phyloP scores from a whole-genome alignment of 306 rosid species.

The Acacia confusa region DNA sequence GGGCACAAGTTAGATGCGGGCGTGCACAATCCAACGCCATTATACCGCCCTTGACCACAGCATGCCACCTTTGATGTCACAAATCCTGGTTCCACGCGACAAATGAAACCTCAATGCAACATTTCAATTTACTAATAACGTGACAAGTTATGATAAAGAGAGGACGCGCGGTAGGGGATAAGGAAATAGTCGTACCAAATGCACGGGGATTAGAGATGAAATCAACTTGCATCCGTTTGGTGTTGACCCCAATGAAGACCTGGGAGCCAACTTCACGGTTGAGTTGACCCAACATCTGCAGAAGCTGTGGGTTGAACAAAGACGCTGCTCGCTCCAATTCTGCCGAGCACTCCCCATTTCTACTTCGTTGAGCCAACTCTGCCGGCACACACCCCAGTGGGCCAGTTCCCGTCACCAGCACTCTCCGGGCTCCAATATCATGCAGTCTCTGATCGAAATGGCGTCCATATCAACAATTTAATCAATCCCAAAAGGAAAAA shows the following conservation, averaged over 20 bases:
- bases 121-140: background rate
- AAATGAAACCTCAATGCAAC: background rate
- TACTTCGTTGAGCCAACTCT: conserved; percentile 61
- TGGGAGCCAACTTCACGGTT: conserved; percentile 54
- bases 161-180: too few species aligned
- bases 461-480: background rate
- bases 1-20: conserved; percentile 59
- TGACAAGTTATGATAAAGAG: too few species aligned
- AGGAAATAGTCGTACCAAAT: conserved; percentile 44
- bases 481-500: background rate
- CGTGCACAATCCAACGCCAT: conserved; percentile 73
- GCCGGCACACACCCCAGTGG: conserved; percentile 92
- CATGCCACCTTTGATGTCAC: conserved; percentile 67
- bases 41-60: conserved; percentile 80
- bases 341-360: conserved; percentile 48
- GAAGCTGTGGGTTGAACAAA: conserved; percentile 67
- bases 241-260: conserved; percentile 63
- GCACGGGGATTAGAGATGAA: conserved; percentile 47
- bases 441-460: conserved; percentile 41
- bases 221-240: conserved; percentile 38
- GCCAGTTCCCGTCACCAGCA: conserved; percentile 81
- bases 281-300: conserved; percentile 44
- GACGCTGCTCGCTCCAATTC: conserved; percentile 61
- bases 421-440: conserved; percentile 65
- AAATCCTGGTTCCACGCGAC: conserved; percentile 43